A percentile compares a stretch with the other conserved stretches of the same genome.
phyloP scores from a whole-genome alignment of 2,329 filamentous ascomycete species.

The Colletotrichum plurivorum region DNA sequence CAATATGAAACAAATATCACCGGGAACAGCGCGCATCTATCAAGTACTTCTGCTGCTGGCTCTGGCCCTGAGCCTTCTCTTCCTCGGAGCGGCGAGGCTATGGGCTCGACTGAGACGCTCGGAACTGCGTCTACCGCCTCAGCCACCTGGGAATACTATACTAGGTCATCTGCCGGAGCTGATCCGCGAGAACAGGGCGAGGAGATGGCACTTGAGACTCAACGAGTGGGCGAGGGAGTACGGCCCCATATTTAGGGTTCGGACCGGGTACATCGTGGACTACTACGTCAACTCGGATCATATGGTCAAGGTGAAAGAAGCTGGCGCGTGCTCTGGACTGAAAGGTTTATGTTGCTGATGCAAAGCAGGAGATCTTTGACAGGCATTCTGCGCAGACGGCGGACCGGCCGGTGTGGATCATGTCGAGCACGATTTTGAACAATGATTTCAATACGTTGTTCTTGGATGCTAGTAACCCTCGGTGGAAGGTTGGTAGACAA shows the following conservation, averaged over 20 bases:
- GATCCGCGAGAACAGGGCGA: conserved; percentile 8
- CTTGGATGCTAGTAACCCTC: conserved; percentile 15
- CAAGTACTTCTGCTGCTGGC: background rate
- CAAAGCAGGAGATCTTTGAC: conserved; percentile 19
- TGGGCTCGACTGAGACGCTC: background rate
- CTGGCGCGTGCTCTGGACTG: background rate
- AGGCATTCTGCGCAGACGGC: conserved; percentile 25
- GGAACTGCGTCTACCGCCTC: background rate
- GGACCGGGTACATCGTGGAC: conserved; percentile 24
- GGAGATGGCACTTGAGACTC: conserved; percentile 15
- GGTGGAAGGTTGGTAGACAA: conserved; percentile 8
- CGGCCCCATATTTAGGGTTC: conserved; percentile 14
- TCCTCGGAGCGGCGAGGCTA: background rate
- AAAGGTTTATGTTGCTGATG: background rate
- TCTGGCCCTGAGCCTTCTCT: background rate
- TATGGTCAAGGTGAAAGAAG: conserved; percentile 12
- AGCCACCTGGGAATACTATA: background rate
- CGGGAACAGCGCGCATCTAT: too few species aligned
- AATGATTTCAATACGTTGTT: conserved; percentile 12
- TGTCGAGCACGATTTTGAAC: conserved; percentile 22
- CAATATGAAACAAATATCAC: too few species aligned
- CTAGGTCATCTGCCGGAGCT: conserved; percentile 12
- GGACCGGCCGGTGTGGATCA: conserved; percentile 22
- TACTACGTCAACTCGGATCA: conserved; percentile 22
- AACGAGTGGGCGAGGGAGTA: conserved; percentile 15